Conservation (phyloP, 1,284 basidiomycete genomes). For the Cerrena zonata region DNA sequence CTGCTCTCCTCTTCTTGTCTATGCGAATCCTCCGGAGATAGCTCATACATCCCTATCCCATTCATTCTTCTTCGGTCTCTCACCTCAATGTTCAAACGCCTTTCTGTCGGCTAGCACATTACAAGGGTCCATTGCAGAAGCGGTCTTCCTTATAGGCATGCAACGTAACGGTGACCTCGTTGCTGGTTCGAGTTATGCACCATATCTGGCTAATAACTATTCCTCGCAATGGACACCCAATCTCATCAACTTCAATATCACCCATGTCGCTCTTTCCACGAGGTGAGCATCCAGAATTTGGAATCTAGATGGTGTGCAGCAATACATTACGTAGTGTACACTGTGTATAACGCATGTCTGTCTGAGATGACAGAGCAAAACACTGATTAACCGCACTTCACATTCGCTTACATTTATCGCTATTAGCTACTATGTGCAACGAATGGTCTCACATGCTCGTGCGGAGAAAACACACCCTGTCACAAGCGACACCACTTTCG, state of each 20-base stretch:
- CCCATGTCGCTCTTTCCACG: conserved; percentile 6
- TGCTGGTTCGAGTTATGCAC: conserved; percentile 5
- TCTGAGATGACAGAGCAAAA: too few relatives aligned
- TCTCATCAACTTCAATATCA: conserved; percentile 8
- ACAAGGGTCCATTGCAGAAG: conserved; percentile 8
- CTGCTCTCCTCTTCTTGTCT: too few relatives aligned
- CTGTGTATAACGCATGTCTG: too few relatives aligned
- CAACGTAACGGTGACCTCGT: conserved; percentile 8
- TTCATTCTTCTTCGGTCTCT: too few relatives aligned
- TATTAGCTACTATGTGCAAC: conserved; percentile 1
- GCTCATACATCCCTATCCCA: too few relatives aligned
- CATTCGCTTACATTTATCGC: too few relatives aligned
- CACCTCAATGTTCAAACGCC: too few relatives aligned
- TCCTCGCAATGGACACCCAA: conserved; percentile 9
- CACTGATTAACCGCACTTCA: too few relatives aligned
- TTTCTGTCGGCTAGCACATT: conserved; percentile 4
- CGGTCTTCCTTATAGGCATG: conserved; percentile 9
- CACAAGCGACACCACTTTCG: background rate
- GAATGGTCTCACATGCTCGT: conserved; percentile 1
- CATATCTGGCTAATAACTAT: conserved; percentile 7
- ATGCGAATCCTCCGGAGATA: too few relatives aligned
- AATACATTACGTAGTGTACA: too few relatives aligned
- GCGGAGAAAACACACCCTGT: conserved; percentile 3
- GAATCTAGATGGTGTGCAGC: too few relatives aligned
- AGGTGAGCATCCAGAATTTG: background rate